These are phyloP conservation scores for Tirmania nivea DNA, from an alignment of 495 filamentous ascomycete species.

Conservation along the genomic window DNA sequence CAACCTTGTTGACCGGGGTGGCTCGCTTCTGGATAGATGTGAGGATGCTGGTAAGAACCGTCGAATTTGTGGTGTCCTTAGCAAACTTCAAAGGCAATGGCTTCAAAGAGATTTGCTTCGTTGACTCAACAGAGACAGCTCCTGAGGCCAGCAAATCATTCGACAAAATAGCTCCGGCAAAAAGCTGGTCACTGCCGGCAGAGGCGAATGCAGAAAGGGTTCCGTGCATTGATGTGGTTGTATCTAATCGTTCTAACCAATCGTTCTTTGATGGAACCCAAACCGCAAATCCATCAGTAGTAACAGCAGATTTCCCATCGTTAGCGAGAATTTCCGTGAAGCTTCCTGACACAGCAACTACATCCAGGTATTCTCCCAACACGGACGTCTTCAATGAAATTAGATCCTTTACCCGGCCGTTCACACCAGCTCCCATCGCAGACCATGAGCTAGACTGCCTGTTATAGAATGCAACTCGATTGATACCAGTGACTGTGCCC, in stretches of 20 bases:
- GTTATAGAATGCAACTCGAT: conserved; percentile 56
- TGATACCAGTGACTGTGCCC: conserved; percentile 36
- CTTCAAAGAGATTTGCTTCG: conserved; percentile 23
- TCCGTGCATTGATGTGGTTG: conserved; percentile 44
- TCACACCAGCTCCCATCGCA: conserved; percentile 65
- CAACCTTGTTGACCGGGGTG: conserved; percentile 25
- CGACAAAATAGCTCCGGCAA: conserved; percentile 58
- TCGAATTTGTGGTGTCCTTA: conserved; percentile 18
- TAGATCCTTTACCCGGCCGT: conserved; percentile 51
- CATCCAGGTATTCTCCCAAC: conserved; percentile 44
- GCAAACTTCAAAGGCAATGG: conserved; percentile 40
- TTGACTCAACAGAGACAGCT: conserved; percentile 38
- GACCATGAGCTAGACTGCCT: conserved; percentile 45
- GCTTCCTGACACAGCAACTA: conserved; percentile 57
- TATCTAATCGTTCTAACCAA: conserved; percentile 68
- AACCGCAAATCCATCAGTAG: conserved; percentile 56
- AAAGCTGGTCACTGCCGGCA: conserved; percentile 39
- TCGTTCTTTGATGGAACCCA: conserved; percentile 83
- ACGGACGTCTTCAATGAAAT: conserved; percentile 64
- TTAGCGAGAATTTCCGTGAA: conserved; percentile 53
- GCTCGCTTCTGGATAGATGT: conserved; percentile 32
- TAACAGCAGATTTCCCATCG: conserved; percentile 32
- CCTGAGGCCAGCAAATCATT: conserved; percentile 44
- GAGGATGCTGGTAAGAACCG: conserved; percentile 13
- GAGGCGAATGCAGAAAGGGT: conserved; percentile 44